Evolutionary conservation across 1,284 basidiomycete species (phyloP).

Genomic region (Cutaneotrichosporon mucoides): DNA sequence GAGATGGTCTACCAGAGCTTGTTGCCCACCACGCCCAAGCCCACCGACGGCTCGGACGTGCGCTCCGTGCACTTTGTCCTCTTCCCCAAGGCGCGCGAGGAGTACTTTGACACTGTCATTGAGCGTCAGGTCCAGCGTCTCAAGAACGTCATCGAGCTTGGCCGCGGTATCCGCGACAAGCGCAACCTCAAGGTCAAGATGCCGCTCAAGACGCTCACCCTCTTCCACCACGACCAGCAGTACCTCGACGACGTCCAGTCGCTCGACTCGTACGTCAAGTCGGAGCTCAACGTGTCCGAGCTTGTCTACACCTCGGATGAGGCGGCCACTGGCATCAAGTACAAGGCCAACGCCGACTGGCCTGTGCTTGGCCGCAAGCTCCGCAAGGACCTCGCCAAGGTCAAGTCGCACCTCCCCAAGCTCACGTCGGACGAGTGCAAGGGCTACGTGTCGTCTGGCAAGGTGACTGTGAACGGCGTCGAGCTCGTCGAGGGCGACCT

Average conservation of each 20-base stretch:
- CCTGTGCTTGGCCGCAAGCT: constrained; percentile 86
- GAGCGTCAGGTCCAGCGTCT: constrained; percentile 92
- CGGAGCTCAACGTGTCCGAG: constrained; percentile 92
- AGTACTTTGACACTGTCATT: constrained; percentile 94
- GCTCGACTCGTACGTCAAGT: constrained; percentile 83
- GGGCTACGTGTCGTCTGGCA: constrained; percentile 68
- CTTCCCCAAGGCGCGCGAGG: constrained; percentile 89
- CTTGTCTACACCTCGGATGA: constrained; percentile 88
- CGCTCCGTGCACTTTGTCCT: constrained; percentile 93
- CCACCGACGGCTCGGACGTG: constrained; percentile 66
- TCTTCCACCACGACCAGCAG: constrained; percentile 84
- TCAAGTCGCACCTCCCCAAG: constrained; percentile 79
- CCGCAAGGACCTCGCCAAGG: constrained; percentile 84
- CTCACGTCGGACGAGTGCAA: constrained; percentile 82
- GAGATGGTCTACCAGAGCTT: constrained; percentile 96
- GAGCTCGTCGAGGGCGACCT: constrained; percentile 85
- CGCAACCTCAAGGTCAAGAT: constrained; percentile 80
- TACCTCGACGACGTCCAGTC: constrained; percentile 84
- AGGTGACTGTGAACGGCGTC: constrained; percentile 83
- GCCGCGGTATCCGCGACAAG: constrained; percentile 82
- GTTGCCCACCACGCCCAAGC: constrained; percentile 73
- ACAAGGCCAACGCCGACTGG: constrained; percentile 93
- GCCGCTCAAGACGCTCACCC: constrained; percentile 85
- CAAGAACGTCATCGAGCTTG: constrained; percentile 91
- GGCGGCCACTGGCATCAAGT: constrained; percentile 76